These are phyloP conservation scores for Phytophthora rubi DNA, from an alignment of 352 stramenopile genomes.

Conservation along the genomic window DNA sequence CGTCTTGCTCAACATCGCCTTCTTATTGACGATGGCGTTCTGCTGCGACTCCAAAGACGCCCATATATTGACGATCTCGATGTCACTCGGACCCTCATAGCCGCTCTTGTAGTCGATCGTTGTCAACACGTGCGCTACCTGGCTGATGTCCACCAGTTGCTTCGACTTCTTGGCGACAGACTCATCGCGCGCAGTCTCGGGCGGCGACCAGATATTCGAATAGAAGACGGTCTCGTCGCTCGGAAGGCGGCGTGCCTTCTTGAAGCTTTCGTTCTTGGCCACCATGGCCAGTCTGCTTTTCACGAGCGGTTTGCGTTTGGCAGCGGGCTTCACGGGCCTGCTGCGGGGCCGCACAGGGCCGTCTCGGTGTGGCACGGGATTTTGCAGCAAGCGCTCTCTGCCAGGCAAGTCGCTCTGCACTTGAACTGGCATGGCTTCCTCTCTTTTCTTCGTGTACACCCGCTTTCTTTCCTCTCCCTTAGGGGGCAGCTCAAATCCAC, in stretches of 20 bases:
- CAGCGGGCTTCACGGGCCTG: slow-evolving; percentile 26
- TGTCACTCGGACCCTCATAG: slow-evolving; percentile 46
- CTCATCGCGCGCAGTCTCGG: slow-evolving; percentile 24
- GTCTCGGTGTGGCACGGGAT: slow-evolving; percentile 25
- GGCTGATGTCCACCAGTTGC: slow-evolving; percentile 78
- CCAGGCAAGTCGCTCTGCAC: slow-evolving; percentile 34
- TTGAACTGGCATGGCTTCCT: slow-evolving; percentile 36
- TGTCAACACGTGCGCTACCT: slow-evolving; percentile 78
- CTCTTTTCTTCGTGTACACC: slow-evolving; percentile 16
- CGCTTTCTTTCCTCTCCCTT: slow-evolving; percentile 26
- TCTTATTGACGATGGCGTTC: slow-evolving; percentile 25
- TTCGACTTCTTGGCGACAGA: slow-evolving; percentile 27
- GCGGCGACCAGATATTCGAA: slow-evolving; percentile 75
- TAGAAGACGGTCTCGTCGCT: slow-evolving; percentile 82
- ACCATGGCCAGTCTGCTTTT: slow-evolving; percentile 56
- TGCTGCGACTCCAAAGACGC: slow-evolving; percentile 33
- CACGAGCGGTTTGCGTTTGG: slow-evolving; percentile 62
- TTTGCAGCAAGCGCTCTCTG: slow-evolving; percentile 34
- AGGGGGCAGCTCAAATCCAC: slow-evolving; percentile 17
- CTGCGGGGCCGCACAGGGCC: slow-evolving; percentile 31
- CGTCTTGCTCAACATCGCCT: slow-evolving; percentile 33
- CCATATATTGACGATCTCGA: slow-evolving; percentile 69
- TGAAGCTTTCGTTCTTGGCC: slow-evolving; percentile 43
- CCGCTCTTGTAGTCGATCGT: slow-evolving; percentile 77
- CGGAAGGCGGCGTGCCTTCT: slow-evolving; percentile 49